Evolutionary conservation across 768 basidiomycete genomes (phyloP), one percentile per base, ranked within the genome.

Genomic region (Tulasnella sp.): DNA sequence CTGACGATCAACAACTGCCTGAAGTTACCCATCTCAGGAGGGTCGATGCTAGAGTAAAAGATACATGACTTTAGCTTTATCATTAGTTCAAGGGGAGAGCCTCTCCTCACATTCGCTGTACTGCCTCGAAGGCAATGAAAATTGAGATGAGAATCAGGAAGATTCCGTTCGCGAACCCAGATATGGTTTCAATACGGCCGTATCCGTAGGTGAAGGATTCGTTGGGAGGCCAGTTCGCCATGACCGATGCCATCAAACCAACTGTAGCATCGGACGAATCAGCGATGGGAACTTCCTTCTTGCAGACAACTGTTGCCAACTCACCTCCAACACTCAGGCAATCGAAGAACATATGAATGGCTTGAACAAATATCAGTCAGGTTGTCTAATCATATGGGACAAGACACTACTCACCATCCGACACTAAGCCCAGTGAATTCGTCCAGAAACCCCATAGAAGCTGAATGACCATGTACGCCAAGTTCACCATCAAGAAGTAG

Each of bases 301-400:
- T 11, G 19, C 1, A 22, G 14, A 44, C 29, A 19, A 32, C 5
- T 8, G 2, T 32, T 12, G 35, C 8, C 11, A 8, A 1, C 70
- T 37, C 19, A 72, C 70, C 70, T 19, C 59, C 70, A 67, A 99
- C 94, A 0, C 96, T 96, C 86, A 98, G 88, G 78, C 97, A 98
- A 81, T 99, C 97, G 76, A 99, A 99, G 12, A 94, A 93, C 97
- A 98, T 99, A 78, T 99, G 97, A 41, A 99, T 98, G 26, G 97
- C 96, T 98, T 75, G 22, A 62, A 17, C 1, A 42, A 39, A 39
- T 26, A 44, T n/a, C 11, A 11, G 52, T 34, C 41, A 47, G 44
- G 8, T 2, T 9, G 14, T 17, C 42, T 17, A 4, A 7, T 5
- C n/a, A 12, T 12, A 8, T 26, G 42, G n/a, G 67, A 22, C 2